phyloP scores from a whole-genome alignment of 257 asterid species.

The Solanum tarapatanum region DNA sequence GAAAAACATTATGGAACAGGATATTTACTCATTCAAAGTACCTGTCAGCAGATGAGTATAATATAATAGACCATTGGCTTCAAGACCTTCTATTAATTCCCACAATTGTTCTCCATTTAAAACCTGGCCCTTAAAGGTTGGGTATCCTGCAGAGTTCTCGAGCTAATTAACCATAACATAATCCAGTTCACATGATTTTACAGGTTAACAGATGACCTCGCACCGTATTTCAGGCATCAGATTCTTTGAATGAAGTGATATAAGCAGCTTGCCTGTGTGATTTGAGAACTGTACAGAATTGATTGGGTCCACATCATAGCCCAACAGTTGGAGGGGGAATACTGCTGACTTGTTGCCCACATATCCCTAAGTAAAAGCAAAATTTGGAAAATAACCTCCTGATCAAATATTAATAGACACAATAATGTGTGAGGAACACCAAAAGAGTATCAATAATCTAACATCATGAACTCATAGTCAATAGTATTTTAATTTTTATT shows the following conservation, averaged over 20 bases:
- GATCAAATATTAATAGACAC: neutral
- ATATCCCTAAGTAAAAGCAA: conserved; percentile 50
- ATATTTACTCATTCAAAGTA: conserved; percentile 10
- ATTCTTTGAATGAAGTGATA: conserved; percentile 26
- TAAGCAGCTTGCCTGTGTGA: conserved; percentile 95
- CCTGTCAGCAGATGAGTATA: conserved; percentile 97
- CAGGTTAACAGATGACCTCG: conserved; percentile 27
- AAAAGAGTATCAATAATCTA: neutral
- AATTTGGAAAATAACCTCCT: neutral
- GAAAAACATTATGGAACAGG: neutral
- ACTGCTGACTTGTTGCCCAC: conserved; percentile 99
- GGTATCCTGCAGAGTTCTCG: conserved; percentile 65
- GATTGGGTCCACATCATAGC: conserved; percentile 92
- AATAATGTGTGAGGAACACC: neutral
- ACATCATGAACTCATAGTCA: neutral
- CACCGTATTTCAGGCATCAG: conserved; percentile 33
- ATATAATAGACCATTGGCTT: conserved; percentile 71
- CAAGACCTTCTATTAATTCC: conserved; percentile 89
- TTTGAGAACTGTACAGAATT: conserved; percentile 98
- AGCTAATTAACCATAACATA: conserved; percentile 5
- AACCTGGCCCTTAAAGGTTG: conserved; percentile 93
- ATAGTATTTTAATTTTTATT: neutral
- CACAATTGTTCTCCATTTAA: conserved; percentile 94
- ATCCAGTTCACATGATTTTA: neutral
- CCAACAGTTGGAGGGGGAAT: conserved; percentile 88